A percentile compares a stretch with the other conserved stretches of the same genome.
These are phyloP conservation scores for Physcomitrium patens DNA, from an alignment of 225 moss, liverwort and hornwort genomes.

Conservation along the genomic window DNA sequence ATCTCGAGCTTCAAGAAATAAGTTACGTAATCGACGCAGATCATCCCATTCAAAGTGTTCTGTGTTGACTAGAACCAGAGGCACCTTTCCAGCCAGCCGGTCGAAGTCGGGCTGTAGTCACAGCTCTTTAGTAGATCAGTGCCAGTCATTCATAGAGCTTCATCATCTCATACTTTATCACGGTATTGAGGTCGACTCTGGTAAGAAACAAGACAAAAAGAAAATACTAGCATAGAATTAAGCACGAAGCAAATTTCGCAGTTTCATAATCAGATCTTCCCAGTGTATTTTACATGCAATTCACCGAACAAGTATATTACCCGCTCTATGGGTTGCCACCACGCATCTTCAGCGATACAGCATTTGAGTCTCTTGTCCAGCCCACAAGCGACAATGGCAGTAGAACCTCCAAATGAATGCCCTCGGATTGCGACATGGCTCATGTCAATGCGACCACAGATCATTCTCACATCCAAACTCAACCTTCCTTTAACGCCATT, in stretches of 20 bases:
- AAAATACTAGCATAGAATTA: neutral
- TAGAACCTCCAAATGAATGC: conserved; percentile 49
- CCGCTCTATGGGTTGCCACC: conserved; percentile 56
- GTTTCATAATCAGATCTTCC: neutral
- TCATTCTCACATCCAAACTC: conserved; percentile 40
- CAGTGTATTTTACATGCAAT: neutral
- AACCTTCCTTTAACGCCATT: conserved; percentile 37
- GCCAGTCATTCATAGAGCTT: too few relatives aligned
- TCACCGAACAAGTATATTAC: conserved; percentile 3
- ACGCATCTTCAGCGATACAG: conserved; percentile 53
- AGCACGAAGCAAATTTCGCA: too few relatives aligned
- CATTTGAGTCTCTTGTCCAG: conserved; percentile 49
- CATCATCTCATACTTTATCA: too few relatives aligned
- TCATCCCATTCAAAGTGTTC: conserved; percentile 51
- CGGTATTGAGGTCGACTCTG: too few relatives aligned
- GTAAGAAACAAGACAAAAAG: too few relatives aligned
- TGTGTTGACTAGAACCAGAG: conserved; percentile 43
- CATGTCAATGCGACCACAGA: conserved; percentile 42
- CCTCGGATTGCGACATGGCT: conserved; percentile 41
- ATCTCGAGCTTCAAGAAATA: conserved; percentile 41
- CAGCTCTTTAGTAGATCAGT: neutral
- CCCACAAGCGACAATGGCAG: conserved; percentile 48
- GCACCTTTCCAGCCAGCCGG: conserved; percentile 49
- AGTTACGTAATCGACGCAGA: conserved; percentile 31
- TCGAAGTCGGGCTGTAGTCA: conserved; percentile 39